phyloP scores from a whole-genome alignment of 2,329 filamentous ascomycete genomes.

The Neoarthrinium moseri region DNA sequence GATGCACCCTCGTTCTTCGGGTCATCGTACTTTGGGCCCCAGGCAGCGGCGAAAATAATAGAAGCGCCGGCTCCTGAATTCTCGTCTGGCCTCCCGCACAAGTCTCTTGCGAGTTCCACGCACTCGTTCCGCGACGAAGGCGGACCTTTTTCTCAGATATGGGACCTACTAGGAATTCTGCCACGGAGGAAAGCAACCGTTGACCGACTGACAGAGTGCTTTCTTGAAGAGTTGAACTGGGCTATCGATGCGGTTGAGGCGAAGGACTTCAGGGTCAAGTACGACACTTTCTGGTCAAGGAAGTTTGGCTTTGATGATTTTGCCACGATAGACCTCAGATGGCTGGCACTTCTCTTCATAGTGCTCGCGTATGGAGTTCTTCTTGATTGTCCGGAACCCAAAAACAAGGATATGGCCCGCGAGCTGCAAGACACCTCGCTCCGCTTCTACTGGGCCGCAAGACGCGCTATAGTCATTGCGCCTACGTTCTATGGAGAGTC shows the following conservation, averaged over 20 bases:
- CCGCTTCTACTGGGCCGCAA: slow-evolving; percentile 38
- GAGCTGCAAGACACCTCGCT: slow-evolving; percentile 36
- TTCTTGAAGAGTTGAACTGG: slow-evolving; percentile 34
- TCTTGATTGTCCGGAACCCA: slow-evolving; percentile 30
- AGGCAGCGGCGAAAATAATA: slow-evolving; percentile 17
- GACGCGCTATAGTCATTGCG: slow-evolving; percentile 37
- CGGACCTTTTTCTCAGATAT: slow-evolving; percentile 31
- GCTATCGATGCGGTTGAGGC: slow-evolving; percentile 34
- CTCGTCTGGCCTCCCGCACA: slow-evolving; percentile 11
- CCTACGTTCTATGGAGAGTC: slow-evolving; percentile 40
- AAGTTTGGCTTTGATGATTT: slow-evolving; percentile 39
- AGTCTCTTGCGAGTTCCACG: slow-evolving; percentile 11
- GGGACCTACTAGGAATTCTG: slow-evolving; percentile 37
- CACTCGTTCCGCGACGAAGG: slow-evolving; percentile 16
- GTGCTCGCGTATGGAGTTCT: slow-evolving; percentile 37
- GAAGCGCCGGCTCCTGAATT: slow-evolving; percentile 13
- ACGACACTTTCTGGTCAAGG: slow-evolving; percentile 36
- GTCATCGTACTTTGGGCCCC: slow-evolving; percentile 19
- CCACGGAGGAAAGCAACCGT: slow-evolving; percentile 35
- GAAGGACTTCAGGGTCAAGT: slow-evolving; percentile 30
- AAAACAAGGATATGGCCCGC: slow-evolving; percentile 31
- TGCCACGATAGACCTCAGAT: slow-evolving; percentile 36
- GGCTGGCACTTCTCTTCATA: slow-evolving; percentile 39
- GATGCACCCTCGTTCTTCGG: slow-evolving; percentile 18
- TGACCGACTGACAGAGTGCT: slow-evolving; percentile 31